Evolutionary conservation across 441 rosid species (phyloP).

Genomic region (Jatropha podagrica): DNA sequence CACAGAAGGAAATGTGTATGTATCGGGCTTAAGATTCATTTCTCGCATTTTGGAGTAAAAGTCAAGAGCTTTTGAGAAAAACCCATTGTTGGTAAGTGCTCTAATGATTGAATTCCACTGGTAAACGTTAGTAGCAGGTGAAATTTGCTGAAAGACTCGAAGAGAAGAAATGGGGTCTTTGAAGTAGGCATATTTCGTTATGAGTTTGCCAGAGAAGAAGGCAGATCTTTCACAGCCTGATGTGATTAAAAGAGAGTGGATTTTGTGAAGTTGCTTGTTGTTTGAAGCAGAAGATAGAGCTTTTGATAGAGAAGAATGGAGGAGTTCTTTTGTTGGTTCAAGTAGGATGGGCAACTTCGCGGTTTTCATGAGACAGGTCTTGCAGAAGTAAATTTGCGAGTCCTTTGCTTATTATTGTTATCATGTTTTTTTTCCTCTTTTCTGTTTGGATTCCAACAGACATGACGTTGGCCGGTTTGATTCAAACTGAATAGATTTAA

Average conservation of each 20-base stretch:
- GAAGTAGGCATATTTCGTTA: constrained; percentile 50
- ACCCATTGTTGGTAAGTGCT: constrained; percentile 49
- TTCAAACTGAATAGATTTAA: too few species aligned
- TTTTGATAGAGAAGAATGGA: constrained; percentile 35
- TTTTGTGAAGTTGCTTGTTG: constrained; percentile 39
- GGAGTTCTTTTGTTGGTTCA: constrained; percentile 24
- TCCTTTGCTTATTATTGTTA: too few species aligned
- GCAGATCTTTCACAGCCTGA: constrained; percentile 45
- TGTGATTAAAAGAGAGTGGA: constrained; percentile 50
- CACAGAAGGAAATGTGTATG: constrained; percentile 57
- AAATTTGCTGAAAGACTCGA: constrained; percentile 43
- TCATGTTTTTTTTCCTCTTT: too few species aligned
- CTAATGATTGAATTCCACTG: constrained; percentile 70
- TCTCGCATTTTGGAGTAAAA: constrained; percentile 44
- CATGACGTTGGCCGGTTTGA: too few species aligned
- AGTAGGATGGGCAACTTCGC: constrained; percentile 7
- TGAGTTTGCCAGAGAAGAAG: constrained; percentile 61
- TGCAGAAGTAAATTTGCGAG: too few species aligned
- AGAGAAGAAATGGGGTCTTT: constrained; percentile 46
- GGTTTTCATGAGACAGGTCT: constrained; percentile 15
- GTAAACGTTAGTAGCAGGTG: constrained; percentile 46
- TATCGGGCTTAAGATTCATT: constrained; percentile 43
- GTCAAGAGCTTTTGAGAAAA: constrained; percentile 45
- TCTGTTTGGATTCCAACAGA: too few species aligned
- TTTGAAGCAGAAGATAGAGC: constrained; percentile 41